Conservation (phyloP, 257 asterid species). For the Datura wrightii region DNA sequence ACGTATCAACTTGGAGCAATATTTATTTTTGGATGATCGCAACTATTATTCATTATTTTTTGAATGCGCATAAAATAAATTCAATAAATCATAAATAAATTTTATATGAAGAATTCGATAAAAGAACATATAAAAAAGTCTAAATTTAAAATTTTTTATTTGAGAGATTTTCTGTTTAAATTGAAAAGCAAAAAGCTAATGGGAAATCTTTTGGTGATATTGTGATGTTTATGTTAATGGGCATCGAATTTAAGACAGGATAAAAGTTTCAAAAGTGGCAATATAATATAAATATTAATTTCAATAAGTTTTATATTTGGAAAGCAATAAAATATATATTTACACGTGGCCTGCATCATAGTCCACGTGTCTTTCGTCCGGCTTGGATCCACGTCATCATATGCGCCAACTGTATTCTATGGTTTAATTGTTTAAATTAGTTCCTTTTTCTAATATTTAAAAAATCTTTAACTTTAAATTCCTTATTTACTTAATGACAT, state of each 20-base stretch:
- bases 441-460: no score
- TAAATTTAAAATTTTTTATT: no score
- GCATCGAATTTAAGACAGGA: neutral
- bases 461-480: no score
- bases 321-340: neutral
- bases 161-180: no score
- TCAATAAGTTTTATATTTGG: neutral
- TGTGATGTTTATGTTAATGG: conserved; percentile 1
- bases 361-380: neutral
- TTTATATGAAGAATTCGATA: no score
- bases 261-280: neutral
- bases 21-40: no score
- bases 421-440: neutral
- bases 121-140: no score
- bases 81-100: no score
- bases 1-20: no score
- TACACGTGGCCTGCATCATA: neutral
- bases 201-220: neutral
- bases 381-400: conserved; percentile 1
- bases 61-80: no score
- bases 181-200: conserved; percentile 9
- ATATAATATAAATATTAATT: neutral
- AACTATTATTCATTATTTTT: no score
- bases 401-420: neutral
- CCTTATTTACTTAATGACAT: neutral